Evolutionary conservation across 208 protist genomes (phyloP), one percentile per base, ranked within the genome.

Genomic region (Leishmania turanica): DNA sequence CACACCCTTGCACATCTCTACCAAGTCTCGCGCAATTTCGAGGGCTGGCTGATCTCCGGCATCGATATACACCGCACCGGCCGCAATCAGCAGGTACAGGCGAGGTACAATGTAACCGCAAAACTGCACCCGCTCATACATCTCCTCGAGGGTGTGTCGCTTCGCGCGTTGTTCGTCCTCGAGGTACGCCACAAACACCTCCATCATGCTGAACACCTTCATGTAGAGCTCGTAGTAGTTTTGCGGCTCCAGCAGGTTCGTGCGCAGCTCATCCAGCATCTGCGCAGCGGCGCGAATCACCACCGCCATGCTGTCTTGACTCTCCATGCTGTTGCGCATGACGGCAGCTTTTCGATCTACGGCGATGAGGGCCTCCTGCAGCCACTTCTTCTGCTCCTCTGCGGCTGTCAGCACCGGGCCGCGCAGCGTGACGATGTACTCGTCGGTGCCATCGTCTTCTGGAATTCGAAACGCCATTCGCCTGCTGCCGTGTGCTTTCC

Each of bases 1-100:
- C 62, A 99, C 99, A 34, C 99, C 99, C 77, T 99, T 98, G 88
- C 99, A 99, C 99, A 99, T 99, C 83, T 99, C 99, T 66, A 99
- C 95, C 37, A 99, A 85, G 88, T 99, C 99, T 21, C 93, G 92
- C 42, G 99, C 84, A 40, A 99, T 95, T 80, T 99, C 98, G 77
- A 98, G 93, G 15, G 93, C 93, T 7, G 97, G 97, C 72, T 95
- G 75, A n/a, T 87, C 77, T 15, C 97, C 93, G 6, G 92, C 88
- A 76, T 97, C 89, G 58, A 99, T 98, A 84, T 99, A 99, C 62
- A 99, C 96, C 27, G 94, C 82, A 51, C 99, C 99, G 9, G 99
- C 97, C 9, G 93, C 97, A 65, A 99, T 95, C n/a, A 99, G 84
- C 21, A 99, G 92, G 84, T 99, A 99, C 77, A 99, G 88, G 21